A percentile compares a stretch with the other conserved stretches of the same genome.
Conservation (phyloP, 768 basidiomycete species). For the Pleurotus cornucopiae region DNA sequence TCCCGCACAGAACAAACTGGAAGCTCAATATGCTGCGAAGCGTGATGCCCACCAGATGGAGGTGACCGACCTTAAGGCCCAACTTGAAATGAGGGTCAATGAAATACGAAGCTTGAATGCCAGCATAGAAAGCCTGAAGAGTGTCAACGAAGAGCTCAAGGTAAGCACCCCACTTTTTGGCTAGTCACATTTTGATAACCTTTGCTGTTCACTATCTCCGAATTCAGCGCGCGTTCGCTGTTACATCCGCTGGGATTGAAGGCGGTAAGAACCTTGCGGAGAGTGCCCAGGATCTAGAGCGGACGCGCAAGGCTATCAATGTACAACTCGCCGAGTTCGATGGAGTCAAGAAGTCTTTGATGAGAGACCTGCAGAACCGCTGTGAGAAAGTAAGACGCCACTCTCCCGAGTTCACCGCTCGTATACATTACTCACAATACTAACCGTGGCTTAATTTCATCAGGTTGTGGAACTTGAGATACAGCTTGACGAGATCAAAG, state of each 20-base stretch:
- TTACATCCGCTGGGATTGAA: slow-evolving; percentile 95
- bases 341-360: slow-evolving; percentile 96
- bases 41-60: slow-evolving; percentile 87
- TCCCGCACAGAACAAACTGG: slow-evolving; percentile 74
- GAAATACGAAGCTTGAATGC: slow-evolving; percentile 84
- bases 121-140: slow-evolving; percentile 89
- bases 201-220: slow-evolving; percentile 10
- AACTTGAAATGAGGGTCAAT: slow-evolving; percentile 77
- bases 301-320: slow-evolving; percentile 93
- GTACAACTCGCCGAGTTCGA: slow-evolving; percentile 99
- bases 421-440: slow-evolving; percentile 14
- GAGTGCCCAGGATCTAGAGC: slow-evolving; percentile 95
- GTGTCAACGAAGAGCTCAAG: slow-evolving; percentile 97
- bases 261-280: slow-evolving; percentile 96
- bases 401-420: slow-evolving; percentile 1
- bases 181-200: slow-evolving; percentile 9
- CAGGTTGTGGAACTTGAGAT: slow-evolving; percentile 99
- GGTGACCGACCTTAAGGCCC: slow-evolving; percentile 81
- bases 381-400: slow-evolving; percentile 83
- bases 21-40: slow-evolving; percentile 89
- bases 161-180: slow-evolving; percentile 35
- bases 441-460: slow-evolving; percentile 9
- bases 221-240: slow-evolving; percentile 87
- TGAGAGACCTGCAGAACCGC: slow-evolving; percentile 98
- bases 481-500: slow-evolving; percentile 96